Conservation (phyloP, 2,329 filamentous ascomycete genomes). For the Didymella exigua region DNA sequence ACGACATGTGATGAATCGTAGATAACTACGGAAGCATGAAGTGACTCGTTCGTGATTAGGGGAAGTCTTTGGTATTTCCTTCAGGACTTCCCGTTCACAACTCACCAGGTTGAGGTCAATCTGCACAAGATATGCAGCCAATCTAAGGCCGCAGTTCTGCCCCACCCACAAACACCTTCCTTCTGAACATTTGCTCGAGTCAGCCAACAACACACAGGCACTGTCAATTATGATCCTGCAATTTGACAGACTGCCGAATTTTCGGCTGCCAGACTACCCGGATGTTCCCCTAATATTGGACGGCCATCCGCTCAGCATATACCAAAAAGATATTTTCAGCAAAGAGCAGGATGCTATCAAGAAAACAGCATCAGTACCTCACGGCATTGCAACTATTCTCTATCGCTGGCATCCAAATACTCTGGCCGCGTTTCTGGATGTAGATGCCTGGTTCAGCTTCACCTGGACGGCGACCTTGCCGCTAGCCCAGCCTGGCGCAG, state of each 20-base stretch:
- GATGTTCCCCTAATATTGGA: not conserved
- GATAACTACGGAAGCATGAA: no score
- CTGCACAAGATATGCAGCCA: no score
- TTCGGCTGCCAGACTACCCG: constrained; percentile 7
- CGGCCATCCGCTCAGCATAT: constrained; percentile 8
- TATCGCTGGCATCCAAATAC: constrained; percentile 29
- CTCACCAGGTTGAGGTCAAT: no score
- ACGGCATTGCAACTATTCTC: constrained; percentile 25
- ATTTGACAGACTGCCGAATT: not conserved
- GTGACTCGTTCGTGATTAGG: no score
- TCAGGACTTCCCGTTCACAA: no score
- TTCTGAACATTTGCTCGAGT: not conserved
- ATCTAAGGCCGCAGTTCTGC: not conserved
- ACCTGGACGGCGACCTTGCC: constrained; percentile 26
- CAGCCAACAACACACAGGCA: not conserved
- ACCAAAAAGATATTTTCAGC: constrained; percentile 8
- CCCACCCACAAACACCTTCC: constrained; percentile 6
- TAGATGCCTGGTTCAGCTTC: constrained; percentile 34
- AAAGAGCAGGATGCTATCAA: not conserved
- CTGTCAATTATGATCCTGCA: not conserved
- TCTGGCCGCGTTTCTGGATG: constrained; percentile 26
- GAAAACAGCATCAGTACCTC: constrained; percentile 3
- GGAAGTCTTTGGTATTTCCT: no score
- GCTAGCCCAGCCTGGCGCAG: constrained; percentile 1
- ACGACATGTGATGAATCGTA: no score